Base-by-base conservation (phyloP, 495 filamentous ascomycete genomes). In the Pseudoneurospora amorphoporcata region DNA sequence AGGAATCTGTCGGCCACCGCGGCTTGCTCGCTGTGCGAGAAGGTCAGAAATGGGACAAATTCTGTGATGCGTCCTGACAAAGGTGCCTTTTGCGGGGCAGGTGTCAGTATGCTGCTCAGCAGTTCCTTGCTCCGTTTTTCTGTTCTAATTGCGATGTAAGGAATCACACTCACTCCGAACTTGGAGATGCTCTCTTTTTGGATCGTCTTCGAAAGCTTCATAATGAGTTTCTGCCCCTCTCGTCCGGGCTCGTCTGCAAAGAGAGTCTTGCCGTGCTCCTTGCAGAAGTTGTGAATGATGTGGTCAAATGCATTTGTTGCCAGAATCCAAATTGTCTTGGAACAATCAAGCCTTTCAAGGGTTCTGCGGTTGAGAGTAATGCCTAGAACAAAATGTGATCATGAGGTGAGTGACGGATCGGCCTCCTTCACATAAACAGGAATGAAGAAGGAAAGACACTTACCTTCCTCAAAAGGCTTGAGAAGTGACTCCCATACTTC, bases 281-380 rank as follows among this genome's bases (percentile, higher is more conserved):
- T 70, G 68, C 80, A 82, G 43, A 85, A 84, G 2, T 75, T 70
- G 3, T 76, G 76, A 37, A 88, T 86, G 1, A 68, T 78, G 4
- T 75, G 58, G 69, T 86, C 83, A 9, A 84, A 76, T 3, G 82
- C 80, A 73, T 87, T 88, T 2, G 86, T 88, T 0, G 87, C 85
- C 1, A 89, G 70, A 16, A 89, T 82, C 88, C 87, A 89, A 10
- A 90, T 85, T 0, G 83, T 86, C 35, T 85, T 86, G 1, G 80
- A 81, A 75, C 87, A 89, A 71, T 89, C 81, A 23, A 23, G 23
- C 23, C 23, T 23, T 23, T 23, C 23, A 23, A 23, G 23, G 23
- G 23, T 23, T 23, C 23, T 23, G 23, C 23, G 23, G 23, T 23
- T 23, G 23, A 23, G 23, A 23, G 23, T 23, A 23, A 23, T 23